Evolutionary conservation across 805 yeast species (phyloP).

Genomic region (Kodamaea leandrae): DNA sequence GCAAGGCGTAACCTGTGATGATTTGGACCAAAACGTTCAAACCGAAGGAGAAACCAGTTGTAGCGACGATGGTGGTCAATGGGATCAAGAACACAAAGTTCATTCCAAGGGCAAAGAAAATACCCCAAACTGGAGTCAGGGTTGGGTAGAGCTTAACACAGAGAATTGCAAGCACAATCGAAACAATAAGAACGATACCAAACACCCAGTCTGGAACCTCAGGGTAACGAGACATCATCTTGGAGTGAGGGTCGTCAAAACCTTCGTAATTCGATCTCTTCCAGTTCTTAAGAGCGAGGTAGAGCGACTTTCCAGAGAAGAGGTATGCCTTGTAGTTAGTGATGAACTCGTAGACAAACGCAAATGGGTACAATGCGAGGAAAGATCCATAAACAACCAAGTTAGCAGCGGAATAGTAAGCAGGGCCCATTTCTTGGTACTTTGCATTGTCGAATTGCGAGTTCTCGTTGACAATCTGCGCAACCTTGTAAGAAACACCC

Average conservation of each 20-base stretch:
- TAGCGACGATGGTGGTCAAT: constrained; percentile 26
- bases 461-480: constrained; percentile 8
- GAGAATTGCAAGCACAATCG: constrained; percentile 33
- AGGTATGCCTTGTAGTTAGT: constrained; percentile 16
- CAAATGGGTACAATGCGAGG: constrained; percentile 22
- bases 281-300: constrained; percentile 16
- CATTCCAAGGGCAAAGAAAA: constrained; percentile 33
- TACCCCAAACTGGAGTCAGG: constrained; percentile 37
- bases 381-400: constrained; percentile 22
- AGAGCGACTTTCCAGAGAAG: constrained; percentile 14
- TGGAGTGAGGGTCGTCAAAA: constrained; percentile 31
- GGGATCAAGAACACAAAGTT: constrained; percentile 35
- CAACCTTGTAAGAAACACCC: constrained; percentile 22
- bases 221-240: constrained; percentile 31
- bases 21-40: constrained; percentile 38
- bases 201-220: constrained; percentile 38
- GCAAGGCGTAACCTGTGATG: constrained; percentile 37
- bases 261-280: constrained; percentile 30
- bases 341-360: constrained; percentile 21
- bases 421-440: constrained; percentile 20
- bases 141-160: constrained; percentile 31
- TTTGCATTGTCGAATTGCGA: constrained; percentile 15
- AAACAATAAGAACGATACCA: constrained; percentile 23
- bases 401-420: constrained; percentile 23
- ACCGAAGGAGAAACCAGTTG: constrained; percentile 33